These are phyloP conservation scores for Daedaleopsis nitida DNA, from an alignment of 768 basidiomycete species.

Conservation along the genomic window DNA sequence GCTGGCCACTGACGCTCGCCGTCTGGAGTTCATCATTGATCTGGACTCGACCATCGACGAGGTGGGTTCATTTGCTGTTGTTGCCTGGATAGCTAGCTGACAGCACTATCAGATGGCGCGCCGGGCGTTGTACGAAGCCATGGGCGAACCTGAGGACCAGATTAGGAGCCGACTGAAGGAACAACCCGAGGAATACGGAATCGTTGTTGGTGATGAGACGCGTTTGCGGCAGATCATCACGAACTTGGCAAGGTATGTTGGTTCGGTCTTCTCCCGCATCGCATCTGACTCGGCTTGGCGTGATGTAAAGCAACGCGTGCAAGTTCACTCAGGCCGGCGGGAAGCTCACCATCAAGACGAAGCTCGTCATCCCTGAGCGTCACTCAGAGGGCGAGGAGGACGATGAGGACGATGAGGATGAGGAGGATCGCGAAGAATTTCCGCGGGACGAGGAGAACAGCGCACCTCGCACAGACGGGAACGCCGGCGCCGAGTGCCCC, in stretches of 20 bases:
- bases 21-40: slow-evolving; percentile 65
- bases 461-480: slow-evolving; percentile 5
- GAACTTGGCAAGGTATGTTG: slow-evolving; percentile 70
- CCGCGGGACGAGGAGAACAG: not conserved
- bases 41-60: slow-evolving; percentile 70
- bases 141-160: slow-evolving; percentile 48
- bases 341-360: slow-evolving; percentile 66
- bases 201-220: slow-evolving; percentile 84
- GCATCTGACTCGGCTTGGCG: not conserved
- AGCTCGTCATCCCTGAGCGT: slow-evolving; percentile 44
- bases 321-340: slow-evolving; percentile 79
- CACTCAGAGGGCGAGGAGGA: slow-evolving; percentile 1
- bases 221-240: slow-evolving; percentile 80
- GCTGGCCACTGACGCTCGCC: slow-evolving; percentile 66
- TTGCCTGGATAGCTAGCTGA: not conserved
- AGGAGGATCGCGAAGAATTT: not conserved
- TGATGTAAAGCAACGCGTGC: slow-evolving; percentile 61
- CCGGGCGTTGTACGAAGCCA: slow-evolving; percentile 58
- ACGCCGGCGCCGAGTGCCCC: not conserved
- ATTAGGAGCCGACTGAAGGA: slow-evolving; percentile 45
- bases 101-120: slow-evolving; percentile 50
- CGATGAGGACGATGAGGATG: slow-evolving; percentile 1
- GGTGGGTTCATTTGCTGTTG: slow-evolving; percentile 38
- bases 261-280: not conserved
- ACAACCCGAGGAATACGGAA: slow-evolving; percentile 56